Base-by-base conservation (phyloP, 306 rosid genomes). In the Clitoria ternatea region DNA sequence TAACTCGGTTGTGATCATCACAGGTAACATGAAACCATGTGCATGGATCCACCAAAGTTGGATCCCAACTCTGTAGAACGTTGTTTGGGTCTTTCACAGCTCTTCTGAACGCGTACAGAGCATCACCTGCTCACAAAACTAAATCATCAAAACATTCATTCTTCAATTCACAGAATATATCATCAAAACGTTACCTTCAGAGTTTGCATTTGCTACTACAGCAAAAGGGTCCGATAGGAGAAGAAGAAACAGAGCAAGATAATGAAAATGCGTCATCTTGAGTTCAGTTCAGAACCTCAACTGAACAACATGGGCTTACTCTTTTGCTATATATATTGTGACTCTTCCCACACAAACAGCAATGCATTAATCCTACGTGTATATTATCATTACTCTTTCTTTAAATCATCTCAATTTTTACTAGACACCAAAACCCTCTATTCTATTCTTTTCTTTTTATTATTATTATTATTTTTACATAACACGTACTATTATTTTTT, bases 11-110 rank as follows among this genome's bases (percentile, higher is more conserved):
- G 49, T 83, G 81, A 18, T 37, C 19, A 24, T 92, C 96, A 43
- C 98, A 92, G 33, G 96, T 87, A 53, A 92, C 90, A 75, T 89
- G 98, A 53, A 92, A 92, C 98, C 98, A 92, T 55, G 98, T 92
- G 45, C 98, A 92, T 3, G 98, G 96, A 84, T 92, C 95, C 17
- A 92, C 96, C 53, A 87, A 66, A 50, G 89, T 92, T 2, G 95
- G 96, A 85, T 92, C 98, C 98, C 98, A 92, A 56, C 96, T 92
- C 72, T 78, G 74, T 13, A 92, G 79, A 17, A 86, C 96, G 52
- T 77, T 73, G 19, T 81, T 84, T 26, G 98, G 92, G 78, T 92
- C 96, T 66, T 78, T 80, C 64, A 87, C 89, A 26, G 86, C 81
- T 70, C 84, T 89, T 79, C 96, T 92, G 79, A 92, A 76, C 2